Evolutionary conservation across 2,329 filamentous ascomycete genomes (phyloP).

Genomic region (Metarhizium humberi): DNA sequence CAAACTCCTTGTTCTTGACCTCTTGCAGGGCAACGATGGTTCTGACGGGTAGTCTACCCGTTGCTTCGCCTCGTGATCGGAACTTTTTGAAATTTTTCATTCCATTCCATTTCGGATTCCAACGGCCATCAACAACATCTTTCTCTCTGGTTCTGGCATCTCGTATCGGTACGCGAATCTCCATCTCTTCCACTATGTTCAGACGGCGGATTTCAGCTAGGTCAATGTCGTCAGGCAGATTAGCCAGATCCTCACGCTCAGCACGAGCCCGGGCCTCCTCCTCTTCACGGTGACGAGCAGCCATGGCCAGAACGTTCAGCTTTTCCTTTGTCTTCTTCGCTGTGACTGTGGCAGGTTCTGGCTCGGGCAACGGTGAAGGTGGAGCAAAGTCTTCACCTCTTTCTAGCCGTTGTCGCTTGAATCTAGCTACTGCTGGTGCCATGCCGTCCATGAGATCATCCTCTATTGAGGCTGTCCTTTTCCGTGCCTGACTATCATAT

Average conservation of each 20-base stretch:
- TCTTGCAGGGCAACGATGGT: conserved; percentile 65
- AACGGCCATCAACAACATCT: conserved; percentile 48
- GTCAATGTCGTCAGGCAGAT: conserved; percentile 54
- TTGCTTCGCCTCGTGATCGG: conserved; percentile 43
- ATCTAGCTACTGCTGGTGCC: conserved; percentile 64
- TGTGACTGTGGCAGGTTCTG: conserved; percentile 5
- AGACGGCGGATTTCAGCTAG: conserved; percentile 64
- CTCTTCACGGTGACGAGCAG: conserved; percentile 49
- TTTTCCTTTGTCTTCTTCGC: conserved; percentile 45
- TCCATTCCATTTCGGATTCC: conserved; percentile 88
- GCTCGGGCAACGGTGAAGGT: conserved; percentile 16
- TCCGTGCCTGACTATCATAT: conserved; percentile 26
- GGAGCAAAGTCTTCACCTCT: conserved; percentile 38
- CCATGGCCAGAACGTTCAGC: conserved; percentile 59
- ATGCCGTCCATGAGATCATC: conserved; percentile 60
- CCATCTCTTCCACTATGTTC: conserved; percentile 69
- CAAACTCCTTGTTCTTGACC: conserved; percentile 61
- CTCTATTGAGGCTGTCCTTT: conserved; percentile 34
- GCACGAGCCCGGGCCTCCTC: conserved; percentile 54
- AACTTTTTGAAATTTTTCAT: conserved; percentile 96
- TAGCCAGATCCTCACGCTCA: conserved; percentile 44
- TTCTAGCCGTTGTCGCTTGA: conserved; percentile 69
- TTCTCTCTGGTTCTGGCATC: conserved; percentile 31
- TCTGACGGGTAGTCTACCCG: conserved; percentile 31
- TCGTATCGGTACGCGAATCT: conserved; percentile 38